Conservation (phyloP, 345 rosid species). For the Citrus sinensis region DNA sequence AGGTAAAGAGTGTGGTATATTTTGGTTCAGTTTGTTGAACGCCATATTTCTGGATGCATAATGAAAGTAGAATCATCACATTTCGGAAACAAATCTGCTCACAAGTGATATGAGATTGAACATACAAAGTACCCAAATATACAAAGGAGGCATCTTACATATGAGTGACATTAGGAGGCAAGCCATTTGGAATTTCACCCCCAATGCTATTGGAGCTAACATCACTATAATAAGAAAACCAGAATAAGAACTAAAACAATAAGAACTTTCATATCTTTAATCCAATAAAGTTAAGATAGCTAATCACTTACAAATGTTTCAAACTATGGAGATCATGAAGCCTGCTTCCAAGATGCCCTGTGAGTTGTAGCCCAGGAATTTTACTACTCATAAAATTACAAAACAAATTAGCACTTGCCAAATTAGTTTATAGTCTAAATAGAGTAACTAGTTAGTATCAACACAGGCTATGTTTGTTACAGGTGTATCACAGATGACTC, state of each 20-base stretch:
- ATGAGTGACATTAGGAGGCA: constrained; percentile 79
- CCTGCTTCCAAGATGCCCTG: constrained; percentile 63
- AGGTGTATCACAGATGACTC: constrained; percentile 64
- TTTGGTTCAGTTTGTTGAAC: constrained; percentile 57
- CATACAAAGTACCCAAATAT: neutral
- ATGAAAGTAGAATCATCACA: neutral
- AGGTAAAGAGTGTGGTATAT: constrained; percentile 65
- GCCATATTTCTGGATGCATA: constrained; percentile 64
- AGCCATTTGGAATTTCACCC: constrained; percentile 70
- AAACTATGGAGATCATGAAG: constrained; percentile 62
- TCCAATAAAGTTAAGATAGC: neutral
- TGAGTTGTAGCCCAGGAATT: constrained; percentile 56
- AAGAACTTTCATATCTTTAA: neutral
- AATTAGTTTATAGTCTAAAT: neutral
- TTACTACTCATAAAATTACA: constrained; percentile 36
- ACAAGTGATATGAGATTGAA: neutral
- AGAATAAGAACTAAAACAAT: constrained; percentile 2
- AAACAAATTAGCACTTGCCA: neutral
- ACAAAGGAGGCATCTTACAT: constrained; percentile 47
- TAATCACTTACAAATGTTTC: constrained; percentile 63
- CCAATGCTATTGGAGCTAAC: constrained; percentile 58
- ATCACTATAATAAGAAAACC: constrained; percentile 51
- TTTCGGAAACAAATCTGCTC: neutral
- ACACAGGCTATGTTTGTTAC: constrained; percentile 30
- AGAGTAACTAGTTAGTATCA: no score